Evolutionary conservation across 2,329 filamentous ascomycete genomes (phyloP).

Genomic region (Trichoderma sp.): DNA sequence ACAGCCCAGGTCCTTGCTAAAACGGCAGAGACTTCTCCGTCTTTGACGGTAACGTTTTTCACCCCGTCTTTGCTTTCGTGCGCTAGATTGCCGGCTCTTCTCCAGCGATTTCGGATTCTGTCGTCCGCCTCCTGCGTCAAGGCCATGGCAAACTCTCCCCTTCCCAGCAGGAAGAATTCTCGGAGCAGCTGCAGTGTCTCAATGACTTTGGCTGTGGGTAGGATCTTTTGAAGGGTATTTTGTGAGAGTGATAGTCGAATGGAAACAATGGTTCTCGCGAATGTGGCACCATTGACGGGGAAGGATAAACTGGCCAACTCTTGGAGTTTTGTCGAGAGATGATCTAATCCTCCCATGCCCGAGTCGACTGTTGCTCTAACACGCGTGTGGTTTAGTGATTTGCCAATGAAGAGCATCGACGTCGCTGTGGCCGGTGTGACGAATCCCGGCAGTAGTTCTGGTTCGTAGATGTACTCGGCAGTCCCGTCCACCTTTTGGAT

Average conservation of each 20-base stretch:
- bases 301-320: conserved; percentile 66
- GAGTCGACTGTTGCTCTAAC: conserved; percentile 48
- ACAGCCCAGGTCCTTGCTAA: conserved; percentile 76
- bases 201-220: conserved; percentile 74
- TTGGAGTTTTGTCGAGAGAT: conserved; percentile 66
- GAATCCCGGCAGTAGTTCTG: conserved; percentile 70
- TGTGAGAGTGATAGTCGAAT: conserved; percentile 81
- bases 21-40: conserved; percentile 78
- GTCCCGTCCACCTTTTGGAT: conserved; percentile 53
- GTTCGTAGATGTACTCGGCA: conserved; percentile 54
- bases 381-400: conserved; percentile 80
- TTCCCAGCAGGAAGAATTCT: conserved; percentile 81
- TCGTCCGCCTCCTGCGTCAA: conserved; percentile 83
- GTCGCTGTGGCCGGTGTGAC: conserved; percentile 70
- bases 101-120: conserved; percentile 71
- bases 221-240: conserved; percentile 75
- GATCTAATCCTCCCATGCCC: conserved; percentile 50
- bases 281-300: conserved; percentile 68
- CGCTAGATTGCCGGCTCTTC: conserved; percentile 56
- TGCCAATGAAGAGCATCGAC: conserved; percentile 88
- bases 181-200: conserved; percentile 75
- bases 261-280: conserved; percentile 69
- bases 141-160: conserved; percentile 87
- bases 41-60: conserved; percentile 65
- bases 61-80: conserved; percentile 53